A percentile compares a stretch with the other conserved stretches of the same genome.
These are phyloP conservation scores for Paspalum notatum DNA, from an alignment of 176 grass and related monocot genomes.

Conservation along the genomic window DNA sequence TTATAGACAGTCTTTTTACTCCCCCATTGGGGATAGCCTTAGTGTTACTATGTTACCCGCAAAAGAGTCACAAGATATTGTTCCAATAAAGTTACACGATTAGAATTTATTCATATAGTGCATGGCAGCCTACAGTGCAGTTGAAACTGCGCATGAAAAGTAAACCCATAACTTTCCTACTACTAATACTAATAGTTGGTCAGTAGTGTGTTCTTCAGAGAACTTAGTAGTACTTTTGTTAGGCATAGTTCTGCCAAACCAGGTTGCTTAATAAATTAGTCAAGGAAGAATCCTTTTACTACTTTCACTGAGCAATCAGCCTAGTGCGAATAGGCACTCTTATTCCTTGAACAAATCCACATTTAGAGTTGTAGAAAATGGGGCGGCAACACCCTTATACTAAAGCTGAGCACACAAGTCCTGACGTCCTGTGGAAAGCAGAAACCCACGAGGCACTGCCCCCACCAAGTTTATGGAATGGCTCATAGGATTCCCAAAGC, in stretches of 20 bases:
- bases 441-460: conserved; percentile 21
- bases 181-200: background rate
- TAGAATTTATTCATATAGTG: background rate
- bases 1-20: too few species aligned
- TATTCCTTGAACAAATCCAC: conserved; percentile 10
- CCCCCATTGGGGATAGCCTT: too few species aligned
- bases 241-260: background rate
- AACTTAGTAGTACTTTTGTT: background rate
- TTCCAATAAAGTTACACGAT: background rate
- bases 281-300: background rate
- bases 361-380: conserved; percentile 21
- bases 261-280: conserved; percentile 1
- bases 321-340: background rate
- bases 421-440: conserved; percentile 33
- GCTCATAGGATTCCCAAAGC: conserved; percentile 48
- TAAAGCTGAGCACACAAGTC: conserved; percentile 34
- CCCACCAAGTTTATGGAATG: conserved; percentile 30
- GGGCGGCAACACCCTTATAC: background rate
- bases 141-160: background rate
- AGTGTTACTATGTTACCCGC: background rate
- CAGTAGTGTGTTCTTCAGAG: background rate
- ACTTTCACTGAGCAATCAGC: background rate
- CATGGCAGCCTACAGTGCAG: background rate
- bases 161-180: too few species aligned
- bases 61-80: background rate